Conservation (phyloP, 441 rosid genomes). For the Pelargonium citronellum region DNA sequence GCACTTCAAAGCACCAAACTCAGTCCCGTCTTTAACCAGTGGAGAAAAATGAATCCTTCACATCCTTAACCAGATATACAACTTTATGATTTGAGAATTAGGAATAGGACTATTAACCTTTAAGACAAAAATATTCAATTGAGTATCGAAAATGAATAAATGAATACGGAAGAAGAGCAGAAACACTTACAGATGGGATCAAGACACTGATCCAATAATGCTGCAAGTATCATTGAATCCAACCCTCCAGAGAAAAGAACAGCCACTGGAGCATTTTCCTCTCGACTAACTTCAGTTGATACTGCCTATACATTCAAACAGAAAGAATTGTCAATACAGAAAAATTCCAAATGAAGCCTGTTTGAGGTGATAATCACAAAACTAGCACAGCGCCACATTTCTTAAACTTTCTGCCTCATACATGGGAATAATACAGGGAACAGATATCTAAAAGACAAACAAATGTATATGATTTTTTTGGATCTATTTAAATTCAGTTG, state of each 20-base stretch:
- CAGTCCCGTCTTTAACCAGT: no score
- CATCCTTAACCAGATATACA: no score
- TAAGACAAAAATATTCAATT: neutral
- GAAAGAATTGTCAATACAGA: conserved; percentile 13
- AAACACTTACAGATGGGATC: conserved; percentile 53
- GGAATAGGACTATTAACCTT: neutral
- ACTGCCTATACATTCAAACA: conserved; percentile 37
- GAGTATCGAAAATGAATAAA: neutral
- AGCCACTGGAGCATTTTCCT: conserved; percentile 60
- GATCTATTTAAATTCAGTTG: no score
- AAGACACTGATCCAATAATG: conserved; percentile 64
- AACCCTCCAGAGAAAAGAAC: conserved; percentile 92
- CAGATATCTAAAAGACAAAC: no score
- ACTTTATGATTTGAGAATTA: neutral
- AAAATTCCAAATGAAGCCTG: neutral
- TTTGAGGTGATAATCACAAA: no score
- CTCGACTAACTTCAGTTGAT: conserved; percentile 18
- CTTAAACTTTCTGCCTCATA: no score
- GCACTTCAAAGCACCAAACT: no score
- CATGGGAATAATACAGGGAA: no score
- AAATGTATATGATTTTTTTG: no score
- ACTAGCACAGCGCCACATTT: no score
- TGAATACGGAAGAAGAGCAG: neutral
- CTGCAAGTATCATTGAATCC: conserved; percentile 92
- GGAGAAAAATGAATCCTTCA: no score